phyloP scores from a whole-genome alignment of 768 basidiomycete genomes.

The Terana coerulea region DNA sequence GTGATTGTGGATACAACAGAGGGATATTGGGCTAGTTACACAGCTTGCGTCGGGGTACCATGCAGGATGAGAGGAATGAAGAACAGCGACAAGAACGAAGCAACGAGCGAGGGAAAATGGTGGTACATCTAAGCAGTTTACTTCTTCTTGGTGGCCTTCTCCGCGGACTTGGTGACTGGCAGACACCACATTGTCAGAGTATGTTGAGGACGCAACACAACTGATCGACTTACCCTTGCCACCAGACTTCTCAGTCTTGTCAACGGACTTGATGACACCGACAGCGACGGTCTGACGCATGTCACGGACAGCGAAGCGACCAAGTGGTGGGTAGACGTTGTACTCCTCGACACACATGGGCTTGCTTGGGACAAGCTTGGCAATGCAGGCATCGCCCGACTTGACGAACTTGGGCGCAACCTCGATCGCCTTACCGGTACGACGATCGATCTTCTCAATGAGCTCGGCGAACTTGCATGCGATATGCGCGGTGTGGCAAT shows the following conservation, averaged over 20 bases:
- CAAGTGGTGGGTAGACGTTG: constrained; percentile 97
- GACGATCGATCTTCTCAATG: constrained; percentile 99
- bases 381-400: constrained; percentile 98
- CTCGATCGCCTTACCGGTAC: constrained; percentile 93
- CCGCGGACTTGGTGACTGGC: constrained; percentile 88
- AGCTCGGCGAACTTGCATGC: constrained; percentile 99
- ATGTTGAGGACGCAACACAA: constrained; percentile 6
- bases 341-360: constrained; percentile 95
- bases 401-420: constrained; percentile 94
- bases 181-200: constrained; percentile 2
- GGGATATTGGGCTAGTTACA: constrained; percentile 25
- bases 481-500: constrained; percentile 99
- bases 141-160: constrained; percentile 96
- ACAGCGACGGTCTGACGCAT: constrained; percentile 99
- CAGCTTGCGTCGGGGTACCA: constrained; percentile 32
- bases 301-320: constrained; percentile 99
- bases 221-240: constrained; percentile 66
- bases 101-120: constrained; percentile 28
- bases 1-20: constrained; percentile 35
- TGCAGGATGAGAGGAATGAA: constrained; percentile 40
- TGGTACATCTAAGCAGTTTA: constrained; percentile 61
- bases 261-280: constrained; percentile 97
- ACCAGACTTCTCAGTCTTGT: constrained; percentile 83
- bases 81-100: constrained; percentile 42
- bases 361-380: constrained; percentile 95